Percentiles rank a stretch among this genome's conserved stretches.
These are phyloP conservation scores for Ceratocystis variospora DNA, from an alignment of 2,329 filamentous ascomycete genomes.

Conservation along the genomic window DNA sequence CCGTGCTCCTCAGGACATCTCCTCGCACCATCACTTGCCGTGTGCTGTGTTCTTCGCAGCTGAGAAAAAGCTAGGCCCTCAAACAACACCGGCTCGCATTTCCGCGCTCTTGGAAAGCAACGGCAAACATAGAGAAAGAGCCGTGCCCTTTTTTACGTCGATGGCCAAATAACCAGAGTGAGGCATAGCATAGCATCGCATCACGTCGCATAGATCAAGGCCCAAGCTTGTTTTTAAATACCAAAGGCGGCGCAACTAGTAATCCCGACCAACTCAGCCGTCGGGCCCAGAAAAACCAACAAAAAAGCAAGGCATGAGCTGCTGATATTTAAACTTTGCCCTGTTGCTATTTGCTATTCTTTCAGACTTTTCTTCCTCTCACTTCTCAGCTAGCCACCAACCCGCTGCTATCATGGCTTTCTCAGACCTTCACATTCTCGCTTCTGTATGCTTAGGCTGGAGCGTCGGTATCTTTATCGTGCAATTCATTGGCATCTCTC, in stretches of 20 bases:
- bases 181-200: too few relatives aligned
- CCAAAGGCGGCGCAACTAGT: background rate
- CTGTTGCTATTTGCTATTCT: background rate
- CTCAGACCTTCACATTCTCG: conserved; percentile 28
- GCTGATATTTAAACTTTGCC: background rate
- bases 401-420: conserved; percentile 22
- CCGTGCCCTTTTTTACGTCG: too few relatives aligned
- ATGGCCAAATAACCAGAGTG: too few relatives aligned
- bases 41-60: too few relatives aligned
- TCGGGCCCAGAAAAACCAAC: too few relatives aligned
- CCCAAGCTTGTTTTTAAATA: background rate
- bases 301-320: background rate
- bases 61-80: too few relatives aligned
- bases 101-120: too few relatives aligned
- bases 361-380: background rate
- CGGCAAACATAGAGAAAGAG: too few relatives aligned
- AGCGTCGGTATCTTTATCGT: conserved; percentile 38
- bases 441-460: conserved; percentile 40
- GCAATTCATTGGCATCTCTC: conserved; percentile 41
- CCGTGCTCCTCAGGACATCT: too few relatives aligned
- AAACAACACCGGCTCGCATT: too few relatives aligned
- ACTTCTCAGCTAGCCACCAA: background rate
- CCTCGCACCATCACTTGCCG: too few relatives aligned
- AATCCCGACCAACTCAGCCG: background rate
- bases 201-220: background rate